phyloP scores from a whole-genome alignment of 208 protist species.

The Leptomonas seymouri region DNA sequence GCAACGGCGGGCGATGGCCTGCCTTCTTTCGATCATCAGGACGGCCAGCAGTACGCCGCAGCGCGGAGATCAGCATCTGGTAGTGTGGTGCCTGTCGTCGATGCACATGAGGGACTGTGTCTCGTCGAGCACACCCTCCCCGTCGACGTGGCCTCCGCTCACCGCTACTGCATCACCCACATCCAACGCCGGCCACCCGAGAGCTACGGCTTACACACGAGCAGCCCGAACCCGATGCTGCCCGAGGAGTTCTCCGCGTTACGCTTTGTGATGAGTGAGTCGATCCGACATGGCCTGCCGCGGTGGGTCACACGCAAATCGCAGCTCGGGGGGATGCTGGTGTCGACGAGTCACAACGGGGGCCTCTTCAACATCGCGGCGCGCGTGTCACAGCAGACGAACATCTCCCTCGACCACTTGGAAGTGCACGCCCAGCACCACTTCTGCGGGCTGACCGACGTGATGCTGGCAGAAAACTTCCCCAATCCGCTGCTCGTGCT shows the following conservation, averaged over 20 bases:
- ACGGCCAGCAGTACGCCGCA: not conserved
- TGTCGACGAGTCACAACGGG: constrained; percentile 72
- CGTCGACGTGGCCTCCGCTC: constrained; percentile 52
- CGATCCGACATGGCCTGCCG: constrained; percentile 43
- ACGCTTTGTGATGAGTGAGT: constrained; percentile 37
- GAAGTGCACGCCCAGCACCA: constrained; percentile 70
- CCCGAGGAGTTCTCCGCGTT: constrained; percentile 59
- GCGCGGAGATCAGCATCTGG: too few relatives aligned
- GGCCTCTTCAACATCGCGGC: constrained; percentile 80
- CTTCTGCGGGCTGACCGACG: constrained; percentile 85
- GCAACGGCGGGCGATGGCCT: not conserved
- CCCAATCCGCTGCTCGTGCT: constrained; percentile 66
- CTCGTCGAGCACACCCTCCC: constrained; percentile 52
- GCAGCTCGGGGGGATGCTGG: constrained; percentile 63
- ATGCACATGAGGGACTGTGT: not conserved
- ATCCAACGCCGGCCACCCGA: constrained; percentile 57
- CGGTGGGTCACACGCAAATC: constrained; percentile 65
- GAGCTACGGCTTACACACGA: constrained; percentile 34
- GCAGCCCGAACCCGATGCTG: constrained; percentile 82
- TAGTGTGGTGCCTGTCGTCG: not conserved
- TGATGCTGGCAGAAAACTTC: constrained; percentile 73
- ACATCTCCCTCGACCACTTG: constrained; percentile 69
- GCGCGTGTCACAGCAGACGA: constrained; percentile 67
- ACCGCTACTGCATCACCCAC: constrained; percentile 56
- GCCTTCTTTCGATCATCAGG: not conserved